Evolutionary conservation across 2,329 filamentous ascomycete genomes (phyloP), one percentile per base, ranked within the genome.

Genomic region (Colletotrichum trifolii): DNA sequence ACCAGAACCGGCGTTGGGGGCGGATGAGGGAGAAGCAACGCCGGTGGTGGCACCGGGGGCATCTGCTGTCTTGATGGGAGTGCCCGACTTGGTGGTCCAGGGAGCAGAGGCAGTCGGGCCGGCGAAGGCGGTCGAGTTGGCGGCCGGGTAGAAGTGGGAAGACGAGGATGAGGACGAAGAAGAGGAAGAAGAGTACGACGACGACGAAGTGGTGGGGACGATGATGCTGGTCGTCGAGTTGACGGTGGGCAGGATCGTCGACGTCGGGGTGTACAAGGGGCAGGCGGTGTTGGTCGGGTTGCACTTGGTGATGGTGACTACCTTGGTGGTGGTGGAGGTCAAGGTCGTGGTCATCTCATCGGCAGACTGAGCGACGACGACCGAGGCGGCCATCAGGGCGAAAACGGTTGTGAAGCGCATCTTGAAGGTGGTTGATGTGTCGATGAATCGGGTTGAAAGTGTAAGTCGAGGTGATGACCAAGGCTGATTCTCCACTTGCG

Each of bases 241-340:
- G 48, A 64, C 50, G 50, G 25, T 50, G 8, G 64, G 60, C 53
- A 54, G n/a, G 47, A 69, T 70, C 25, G 74, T 71, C 60, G 76
- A 74, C 63, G 70, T 67, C 50, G 70, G 50, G 67, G 72, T 73
- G 68, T 70, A 73, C 65, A 73, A 71, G 59, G 81, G 80, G 78
- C 82, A 83, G 73, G 81, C 75, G 67, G 77, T 75, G 67, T 78
- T 74, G 10, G 74, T 75, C 47, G 81, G 78, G 72, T 79, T 77
- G 78, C 83, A 83, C 71, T 75, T 70, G 62, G 82, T 85, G 72
- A 85, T 76, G 72, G 82, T 85, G 68, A 81, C 63, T 54, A 78
- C 79, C 69, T 72, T 74, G 59, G 80, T 82, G 57, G 75, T 75
- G 61, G 82, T 85, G 13, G 79, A 78, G 60, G 82, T 85, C 63